Conservation (phyloP, 192 early-diverging fungal species). For the Chytriomyces confervae region DNA sequence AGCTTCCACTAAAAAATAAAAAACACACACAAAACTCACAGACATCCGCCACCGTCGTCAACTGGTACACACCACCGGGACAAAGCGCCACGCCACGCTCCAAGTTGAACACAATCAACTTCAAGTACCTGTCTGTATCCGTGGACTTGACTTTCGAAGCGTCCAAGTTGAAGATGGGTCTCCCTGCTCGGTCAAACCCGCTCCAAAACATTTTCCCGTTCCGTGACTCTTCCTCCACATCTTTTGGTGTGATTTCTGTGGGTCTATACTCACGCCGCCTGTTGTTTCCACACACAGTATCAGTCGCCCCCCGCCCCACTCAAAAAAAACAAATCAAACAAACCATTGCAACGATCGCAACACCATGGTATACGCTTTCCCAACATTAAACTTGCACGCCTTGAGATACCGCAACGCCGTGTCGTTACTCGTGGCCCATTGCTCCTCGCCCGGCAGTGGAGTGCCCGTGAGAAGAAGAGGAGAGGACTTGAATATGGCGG, state of each 20-base stretch:
- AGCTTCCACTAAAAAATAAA: slow-evolving; percentile 45
- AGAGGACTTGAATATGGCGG: background rate
- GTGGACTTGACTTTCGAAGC: slow-evolving; percentile 68
- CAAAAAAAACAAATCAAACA: background rate
- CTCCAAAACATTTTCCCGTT: slow-evolving; percentile 84
- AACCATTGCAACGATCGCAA: slow-evolving; percentile 13
- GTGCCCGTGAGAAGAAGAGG: background rate
- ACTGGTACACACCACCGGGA: slow-evolving; percentile 69
- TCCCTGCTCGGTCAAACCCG: slow-evolving; percentile 78
- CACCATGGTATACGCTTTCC: background rate
- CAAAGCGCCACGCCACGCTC: slow-evolving; percentile 36
- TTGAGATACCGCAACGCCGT: slow-evolving; percentile 52
- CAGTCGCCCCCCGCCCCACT: background rate
- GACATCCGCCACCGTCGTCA: slow-evolving; percentile 73
- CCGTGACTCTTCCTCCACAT: slow-evolving; percentile 73
- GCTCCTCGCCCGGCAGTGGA: slow-evolving; percentile 33
- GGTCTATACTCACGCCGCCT: slow-evolving; percentile 66
- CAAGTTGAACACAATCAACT: slow-evolving; percentile 56
- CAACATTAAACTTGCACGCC: slow-evolving; percentile 67
- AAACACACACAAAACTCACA: too few relatives aligned
- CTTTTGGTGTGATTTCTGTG: slow-evolving; percentile 69
- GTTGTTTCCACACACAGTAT: background rate
- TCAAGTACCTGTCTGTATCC: slow-evolving; percentile 68
- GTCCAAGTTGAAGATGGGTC: slow-evolving; percentile 67
- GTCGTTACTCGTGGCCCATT: slow-evolving; percentile 31